Conservation (phyloP, 768 basidiomycete genomes). For the Obba rivulosa region DNA sequence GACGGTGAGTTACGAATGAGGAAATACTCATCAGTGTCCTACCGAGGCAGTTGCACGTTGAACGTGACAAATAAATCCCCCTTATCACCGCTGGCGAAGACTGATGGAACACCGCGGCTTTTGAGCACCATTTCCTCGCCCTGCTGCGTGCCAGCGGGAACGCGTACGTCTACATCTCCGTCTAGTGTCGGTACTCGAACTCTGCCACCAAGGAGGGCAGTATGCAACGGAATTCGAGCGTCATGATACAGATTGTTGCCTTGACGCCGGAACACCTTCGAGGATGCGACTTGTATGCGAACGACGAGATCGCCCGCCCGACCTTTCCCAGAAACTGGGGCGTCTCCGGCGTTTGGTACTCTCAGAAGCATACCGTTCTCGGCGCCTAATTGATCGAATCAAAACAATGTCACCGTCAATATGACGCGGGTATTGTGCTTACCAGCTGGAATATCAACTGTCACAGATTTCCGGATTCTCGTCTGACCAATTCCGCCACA, state of each 20-base stretch:
- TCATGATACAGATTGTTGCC: constrained; percentile 89
- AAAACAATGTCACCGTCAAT: constrained; percentile 5
- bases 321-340: constrained; percentile 75
- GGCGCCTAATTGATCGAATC: constrained; percentile 48
- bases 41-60: constrained; percentile 87
- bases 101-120: constrained; percentile 71
- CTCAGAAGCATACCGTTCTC: constrained; percentile 94
- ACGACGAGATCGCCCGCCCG: constrained; percentile 81
- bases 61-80: constrained; percentile 92
- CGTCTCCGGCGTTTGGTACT: constrained; percentile 77
- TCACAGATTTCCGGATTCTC: constrained; percentile 67
- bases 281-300: constrained; percentile 77
- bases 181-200: constrained; percentile 93
- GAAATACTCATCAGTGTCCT: constrained; percentile 20
- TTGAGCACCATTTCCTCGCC: constrained; percentile 96
- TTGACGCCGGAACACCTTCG: constrained; percentile 84
- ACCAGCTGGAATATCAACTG: constrained; percentile 86
- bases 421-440: constrained; percentile 24
- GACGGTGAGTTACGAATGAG: not conserved
- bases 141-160: constrained; percentile 90
- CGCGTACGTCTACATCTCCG: constrained; percentile 90
- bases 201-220: constrained; percentile 88
- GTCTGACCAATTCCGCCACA: constrained; percentile 90
- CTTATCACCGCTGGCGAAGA: constrained; percentile 45
- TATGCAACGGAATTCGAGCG: constrained; percentile 85